Evolutionary conservation across 75 land plant genomes (phyloP).

Genomic region (Pinus taeda): DNA sequence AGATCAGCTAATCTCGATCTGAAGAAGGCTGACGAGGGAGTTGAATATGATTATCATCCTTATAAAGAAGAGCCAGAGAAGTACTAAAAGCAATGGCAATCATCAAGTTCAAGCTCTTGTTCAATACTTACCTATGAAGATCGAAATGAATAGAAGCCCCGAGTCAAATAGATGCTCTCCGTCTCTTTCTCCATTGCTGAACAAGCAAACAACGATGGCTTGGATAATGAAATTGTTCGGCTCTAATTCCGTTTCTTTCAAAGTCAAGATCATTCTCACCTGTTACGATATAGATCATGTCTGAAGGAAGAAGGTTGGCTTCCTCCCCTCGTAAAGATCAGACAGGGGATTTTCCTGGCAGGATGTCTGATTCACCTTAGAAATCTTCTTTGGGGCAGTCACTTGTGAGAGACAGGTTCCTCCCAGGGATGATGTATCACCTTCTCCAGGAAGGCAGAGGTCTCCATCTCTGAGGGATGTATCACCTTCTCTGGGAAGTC

Average conservation of each 20-base stretch:
- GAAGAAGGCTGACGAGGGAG: conserved; percentile 9
- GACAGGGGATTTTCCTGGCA: not conserved
- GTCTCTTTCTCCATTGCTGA: too few relatives aligned
- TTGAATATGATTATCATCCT: conserved; percentile 6
- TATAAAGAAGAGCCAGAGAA: not conserved
- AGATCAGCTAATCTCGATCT: conserved; percentile 12
- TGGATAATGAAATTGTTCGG: too few relatives aligned
- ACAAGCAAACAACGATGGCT: too few relatives aligned
- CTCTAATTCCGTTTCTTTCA: too few relatives aligned
- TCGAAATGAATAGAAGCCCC: not conserved
- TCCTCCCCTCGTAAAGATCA: not conserved
- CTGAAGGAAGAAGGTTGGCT: too few relatives aligned
- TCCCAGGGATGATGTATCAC: not conserved
- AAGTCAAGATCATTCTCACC: too few relatives aligned
- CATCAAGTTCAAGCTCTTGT: not conserved
- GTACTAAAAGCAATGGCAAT: not conserved
- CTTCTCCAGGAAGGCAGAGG: conserved; percentile 7
- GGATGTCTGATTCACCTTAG: not conserved
- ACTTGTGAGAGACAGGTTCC: conserved; percentile 4
- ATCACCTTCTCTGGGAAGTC: conserved; percentile 3
- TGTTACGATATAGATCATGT: too few relatives aligned
- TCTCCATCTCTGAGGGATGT: conserved; percentile 3
- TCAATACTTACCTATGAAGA: not conserved
- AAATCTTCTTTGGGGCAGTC: not conserved
- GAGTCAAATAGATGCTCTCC: not conserved